Evolutionary conservation across 2,329 filamentous ascomycete genomes (phyloP), one percentile per base, ranked within the genome.

Genomic region (Chlorencoelia australis): DNA sequence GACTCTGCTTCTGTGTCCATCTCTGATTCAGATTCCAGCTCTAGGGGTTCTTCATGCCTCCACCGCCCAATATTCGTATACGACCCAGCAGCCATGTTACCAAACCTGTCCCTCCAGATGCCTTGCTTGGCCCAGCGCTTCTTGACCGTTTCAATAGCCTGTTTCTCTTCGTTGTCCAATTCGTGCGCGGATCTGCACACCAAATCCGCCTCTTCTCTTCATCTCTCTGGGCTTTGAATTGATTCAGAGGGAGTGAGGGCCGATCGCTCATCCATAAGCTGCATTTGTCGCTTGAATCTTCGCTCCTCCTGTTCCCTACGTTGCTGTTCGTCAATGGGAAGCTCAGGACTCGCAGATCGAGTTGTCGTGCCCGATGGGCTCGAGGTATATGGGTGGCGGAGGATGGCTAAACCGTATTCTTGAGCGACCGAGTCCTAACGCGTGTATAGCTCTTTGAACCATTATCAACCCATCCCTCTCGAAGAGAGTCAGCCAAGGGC

Each of bases 121-220:
- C 52, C 50, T 46, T 54, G 50, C 40, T 51, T 47, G 35, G 50
- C 32, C 50, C 47, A 56, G 30, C 37, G 35, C 26, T 47, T 47
- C 41, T 48, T 50, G 37, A 52, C 33, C 2, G 28, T 49, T 40
- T 54, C 35, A 26, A 6, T 9, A 17, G 40, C 35, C 24, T 40
- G 5, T 35, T 39, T 27, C 15, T 37, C 19, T 28, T 35, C 5
- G 16, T 20, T 10, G 21, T 43, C 20, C 27, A 40, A 37, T 30
- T 35, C 27, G 30, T 43, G 20, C 33, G 18, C 20, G 32, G 35
- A 38, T 43, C 22, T 40, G 28, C 19, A 30, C 43, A 27, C 37
- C 27, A 38, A 37, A 43, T 43, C 26, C 27, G 30, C 36, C 15
- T 41, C 31, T 21, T 35, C 34, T 45, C 43, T 40, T 45, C 33